Conservation (phyloP, 768 basidiomycete species). For the Russula foetens region DNA sequence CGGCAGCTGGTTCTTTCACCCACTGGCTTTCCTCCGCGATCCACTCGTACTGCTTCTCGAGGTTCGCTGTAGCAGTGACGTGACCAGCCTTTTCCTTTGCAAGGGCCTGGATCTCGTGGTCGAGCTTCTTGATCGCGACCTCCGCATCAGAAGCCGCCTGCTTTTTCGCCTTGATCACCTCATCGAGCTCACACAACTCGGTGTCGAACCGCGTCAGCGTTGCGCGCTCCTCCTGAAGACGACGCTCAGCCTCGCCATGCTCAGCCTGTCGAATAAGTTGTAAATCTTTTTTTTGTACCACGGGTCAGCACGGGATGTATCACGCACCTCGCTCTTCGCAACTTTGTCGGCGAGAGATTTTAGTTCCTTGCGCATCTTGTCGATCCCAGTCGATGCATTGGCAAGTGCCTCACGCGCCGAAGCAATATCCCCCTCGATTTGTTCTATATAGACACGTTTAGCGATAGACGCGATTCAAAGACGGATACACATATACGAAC, state of each 20-base stretch:
- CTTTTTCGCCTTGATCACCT: constrained; percentile 76
- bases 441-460: constrained; percentile 40
- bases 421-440: constrained; percentile 67
- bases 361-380: constrained; percentile 12
- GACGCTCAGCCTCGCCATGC: constrained; percentile 57
- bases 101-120: constrained; percentile 57
- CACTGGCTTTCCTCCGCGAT: constrained; percentile 83
- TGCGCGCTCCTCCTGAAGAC: constrained; percentile 78
- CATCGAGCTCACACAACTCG: constrained; percentile 79
- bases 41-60: constrained; percentile 87
- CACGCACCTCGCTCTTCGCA: not conserved
- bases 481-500: constrained; percentile 35
- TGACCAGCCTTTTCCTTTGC: constrained; percentile 58
- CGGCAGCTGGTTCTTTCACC: constrained; percentile 26
- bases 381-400: constrained; percentile 2
- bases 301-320: not conserved
- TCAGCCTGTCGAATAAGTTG: constrained; percentile 32
- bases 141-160: constrained; percentile 59
- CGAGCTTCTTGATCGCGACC: constrained; percentile 52
- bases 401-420: constrained; percentile 7
- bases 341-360: constrained; percentile 5
- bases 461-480: not conserved
- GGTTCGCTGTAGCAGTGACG: constrained; percentile 40
- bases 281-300: not conserved
- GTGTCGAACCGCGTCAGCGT: constrained; percentile 82